Base-by-base conservation (phyloP, 1,284 basidiomycete species). In the Laetiporus sulphureus region DNA sequence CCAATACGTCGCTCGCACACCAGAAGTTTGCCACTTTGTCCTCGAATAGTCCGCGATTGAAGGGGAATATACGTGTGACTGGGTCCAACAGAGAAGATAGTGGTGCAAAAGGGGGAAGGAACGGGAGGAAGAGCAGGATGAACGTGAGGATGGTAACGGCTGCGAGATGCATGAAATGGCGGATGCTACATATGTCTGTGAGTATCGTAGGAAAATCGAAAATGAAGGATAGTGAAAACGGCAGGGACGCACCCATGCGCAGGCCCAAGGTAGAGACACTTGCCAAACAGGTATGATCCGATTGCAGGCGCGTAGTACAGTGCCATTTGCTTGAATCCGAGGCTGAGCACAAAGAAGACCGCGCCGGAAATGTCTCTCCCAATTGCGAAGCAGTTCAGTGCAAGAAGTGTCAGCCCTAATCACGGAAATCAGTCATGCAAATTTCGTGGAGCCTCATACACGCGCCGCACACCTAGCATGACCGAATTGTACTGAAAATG, bases 21-120 rank as follows among this genome's bases (percentile, higher is more conserved):
- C 93, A 97, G 56, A 95, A 88, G 59, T 96, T 97, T 34, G 92
- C 89, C 18, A 97, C 93, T 60, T 96, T 96, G 68, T 96, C 93
- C 61, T 97, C 93, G 55, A 96, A 96, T 4, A 97, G 71, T 6
- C 93, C 92, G 32, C 91, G 81, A 4, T 77, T 73, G 58, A 97
- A 88, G 0, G 93, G 93, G 60, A 97, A 96, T 50, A 96, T 91
- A 12, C 93, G 82, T 19, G 70, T 71, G 34, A 93, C 67, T 3
- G 88, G 78, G 48, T 83, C 77, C n/a, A 71, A 47, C 42, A 87
- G 67, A 30, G 62, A 55, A 13, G 65, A 63, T 13, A 68, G 58
- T 15, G 73, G 72, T 12, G 70, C 68, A 40, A 81, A 71, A 4
- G 73, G 79, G 24, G 76, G 73, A 11, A 90, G 68, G 68, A 86